Conservation (phyloP, 2,329 filamentous ascomycete genomes). For the Aureobasidium sp. region DNA sequence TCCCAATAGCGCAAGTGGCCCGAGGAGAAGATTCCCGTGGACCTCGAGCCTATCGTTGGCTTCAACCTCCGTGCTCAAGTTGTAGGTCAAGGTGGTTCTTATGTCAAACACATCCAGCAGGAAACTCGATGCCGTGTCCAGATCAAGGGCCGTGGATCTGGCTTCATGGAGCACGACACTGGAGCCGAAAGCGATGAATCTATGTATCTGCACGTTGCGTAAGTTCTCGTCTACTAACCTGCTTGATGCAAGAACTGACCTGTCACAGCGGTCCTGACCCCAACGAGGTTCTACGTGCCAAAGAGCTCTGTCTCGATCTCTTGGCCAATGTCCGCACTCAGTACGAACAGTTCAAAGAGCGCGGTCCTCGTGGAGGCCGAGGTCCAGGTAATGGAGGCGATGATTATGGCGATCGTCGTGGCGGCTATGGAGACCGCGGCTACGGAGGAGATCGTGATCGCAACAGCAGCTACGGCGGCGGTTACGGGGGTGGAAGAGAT, state of each 20-base stretch:
- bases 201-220: conserved; percentile 96
- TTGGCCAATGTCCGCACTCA: conserved; percentile 78
- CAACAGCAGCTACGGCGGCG: conserved; percentile 16
- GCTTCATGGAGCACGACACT: conserved; percentile 85
- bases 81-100: conserved; percentile 85
- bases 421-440: conserved; percentile 21
- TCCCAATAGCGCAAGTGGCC: conserved; percentile 85
- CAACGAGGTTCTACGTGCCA: conserved; percentile 76
- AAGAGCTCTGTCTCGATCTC: conserved; percentile 81
- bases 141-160: conserved; percentile 93
- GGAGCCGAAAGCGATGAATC: conserved; percentile 86
- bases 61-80: conserved; percentile 97
- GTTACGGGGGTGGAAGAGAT: conserved; percentile 25
- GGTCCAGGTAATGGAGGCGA: conserved; percentile 31
- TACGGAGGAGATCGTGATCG: conserved; percentile 31
- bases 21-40: conserved; percentile 87
- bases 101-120: conserved; percentile 96
- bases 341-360: conserved; percentile 81
- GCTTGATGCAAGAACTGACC: not conserved
- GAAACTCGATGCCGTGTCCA: conserved; percentile 94
- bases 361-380: conserved; percentile 41
- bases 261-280: conserved; percentile 68
- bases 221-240: conserved; percentile 32
- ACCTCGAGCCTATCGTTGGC: conserved; percentile 80
- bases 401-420: conserved; percentile 29